Conservation (phyloP, 78 protist genomes). For the Capsaspora owczarzaki region DNA sequence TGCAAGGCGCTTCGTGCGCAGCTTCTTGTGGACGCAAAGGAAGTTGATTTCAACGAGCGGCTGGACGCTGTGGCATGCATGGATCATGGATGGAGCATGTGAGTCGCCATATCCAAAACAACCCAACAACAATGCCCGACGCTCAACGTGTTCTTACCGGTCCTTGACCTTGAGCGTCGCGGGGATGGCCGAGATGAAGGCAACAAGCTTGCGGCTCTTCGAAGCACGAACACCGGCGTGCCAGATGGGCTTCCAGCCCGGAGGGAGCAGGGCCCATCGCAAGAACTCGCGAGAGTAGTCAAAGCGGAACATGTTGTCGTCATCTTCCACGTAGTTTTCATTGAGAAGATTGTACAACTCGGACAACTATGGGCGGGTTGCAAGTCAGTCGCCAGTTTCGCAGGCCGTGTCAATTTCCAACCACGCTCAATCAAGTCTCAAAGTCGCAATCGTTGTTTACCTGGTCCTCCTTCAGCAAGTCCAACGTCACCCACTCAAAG, state of each 20-base stretch:
- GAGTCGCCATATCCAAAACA: no score
- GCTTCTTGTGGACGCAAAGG: slow-evolving; percentile 92
- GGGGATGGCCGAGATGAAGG: slow-evolving; percentile 91
- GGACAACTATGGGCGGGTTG: slow-evolving; percentile 58
- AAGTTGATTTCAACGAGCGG: slow-evolving; percentile 91
- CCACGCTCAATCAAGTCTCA: no score
- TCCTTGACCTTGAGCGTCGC: slow-evolving; percentile 57
- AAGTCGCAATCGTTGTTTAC: no score
- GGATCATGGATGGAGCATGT: background rate
- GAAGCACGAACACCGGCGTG: slow-evolving; percentile 82
- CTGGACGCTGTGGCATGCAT: slow-evolving; percentile 6
- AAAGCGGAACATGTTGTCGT: slow-evolving; percentile 96
- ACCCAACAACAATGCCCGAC: no score
- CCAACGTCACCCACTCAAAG: slow-evolving; percentile 72
- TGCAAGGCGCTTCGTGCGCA: slow-evolving; percentile 86
- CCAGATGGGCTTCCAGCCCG: slow-evolving; percentile 74
- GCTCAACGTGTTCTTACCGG: no score
- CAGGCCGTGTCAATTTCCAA: no score
- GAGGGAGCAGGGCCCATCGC: slow-evolving; percentile 92
- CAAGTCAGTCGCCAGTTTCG: no score
- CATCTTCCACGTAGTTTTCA: slow-evolving; percentile 95
- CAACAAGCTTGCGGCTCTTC: slow-evolving; percentile 64
- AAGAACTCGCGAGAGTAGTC: slow-evolving; percentile 87
- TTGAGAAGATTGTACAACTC: slow-evolving; percentile 74
- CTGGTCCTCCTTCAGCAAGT: slow-evolving; percentile 45